Evolutionary conservation across 164 flowering plant genomes (phyloP), one percentile per base, ranked within the genome.

Genomic region (Buxus sempervirens): DNA sequence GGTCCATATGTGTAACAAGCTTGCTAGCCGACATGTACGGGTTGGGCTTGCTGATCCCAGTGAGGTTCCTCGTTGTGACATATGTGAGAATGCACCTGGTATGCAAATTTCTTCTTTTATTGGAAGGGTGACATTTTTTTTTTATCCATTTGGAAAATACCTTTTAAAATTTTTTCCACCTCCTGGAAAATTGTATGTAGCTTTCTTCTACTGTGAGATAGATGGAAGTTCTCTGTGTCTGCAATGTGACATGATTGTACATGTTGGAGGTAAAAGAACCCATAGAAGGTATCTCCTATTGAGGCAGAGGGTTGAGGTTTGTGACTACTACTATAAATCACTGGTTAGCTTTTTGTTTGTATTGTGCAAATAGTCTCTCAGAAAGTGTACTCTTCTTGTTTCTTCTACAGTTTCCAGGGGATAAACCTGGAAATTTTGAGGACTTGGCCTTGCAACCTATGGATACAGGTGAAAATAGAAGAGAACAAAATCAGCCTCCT

Each of bases 1-100:
- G 99, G 98, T 92, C 18, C 99, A 95, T 75, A 81, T 88, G 97
- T 92, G 97, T 60, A 95, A 95, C 72, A 95, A 95, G 77, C 96
- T 95, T 70, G 99, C 99, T 48, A 88, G 93, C 68, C 80, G 97
- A 27, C 99, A 92, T 73, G 89, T 92, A 26, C 77, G 98, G 21
- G 97, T 92, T 22, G 87, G 90, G 41, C 86, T 92, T 68, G 97
- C 97, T 68, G 83, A 70, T 66, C 97, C 99, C 19, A 86, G 85
- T 75, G 94, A 80, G 70, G 93, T 89, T 71, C 84, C 91, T 25
- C 83, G 88, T 15, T 92, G 99, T 72, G 99, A 95, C 72, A 92
- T 95, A 67, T 95, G 99, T 71, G 97, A 95, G 82, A 95, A 86
- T 82, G 91, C 91, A 61, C 97, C 87, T 45, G 89, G 93, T 88